Evolutionary conservation across 2,329 filamentous ascomycete species (phyloP).

Genomic region (Macroventuria anomochaeta): DNA sequence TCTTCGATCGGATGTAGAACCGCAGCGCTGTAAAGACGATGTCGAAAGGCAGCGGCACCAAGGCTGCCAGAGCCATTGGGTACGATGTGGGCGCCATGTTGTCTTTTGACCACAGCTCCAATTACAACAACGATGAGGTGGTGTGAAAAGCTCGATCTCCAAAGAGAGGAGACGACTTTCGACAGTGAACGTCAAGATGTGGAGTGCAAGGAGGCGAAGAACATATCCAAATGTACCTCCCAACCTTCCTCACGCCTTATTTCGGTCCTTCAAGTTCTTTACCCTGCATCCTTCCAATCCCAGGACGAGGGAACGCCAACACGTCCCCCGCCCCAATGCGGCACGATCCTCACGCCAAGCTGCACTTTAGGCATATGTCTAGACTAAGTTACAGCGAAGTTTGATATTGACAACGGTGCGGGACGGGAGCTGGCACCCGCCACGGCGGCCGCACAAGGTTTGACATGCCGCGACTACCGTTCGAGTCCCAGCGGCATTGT

Average conservation of each 20-base stretch:
- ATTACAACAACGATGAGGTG: neutral
- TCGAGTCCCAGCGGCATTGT: neutral
- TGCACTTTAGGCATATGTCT: neutral
- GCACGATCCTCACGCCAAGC: slow-evolving; percentile 2
- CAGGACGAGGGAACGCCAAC: slow-evolving; percentile 8
- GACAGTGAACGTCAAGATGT: neutral
- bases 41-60: slow-evolving; percentile 17
- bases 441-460: neutral
- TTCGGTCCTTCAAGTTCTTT: slow-evolving; percentile 5
- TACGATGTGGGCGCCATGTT: slow-evolving; percentile 21
- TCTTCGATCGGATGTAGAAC: slow-evolving; percentile 20
- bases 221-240: neutral
- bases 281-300: slow-evolving; percentile 12
- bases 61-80: slow-evolving; percentile 18
- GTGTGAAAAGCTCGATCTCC: neutral
- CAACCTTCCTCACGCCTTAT: slow-evolving; percentile 3
- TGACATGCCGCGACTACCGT: neutral
- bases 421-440: slow-evolving; percentile 1
- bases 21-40: slow-evolving; percentile 16
- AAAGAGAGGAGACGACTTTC: neutral
- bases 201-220: neutral
- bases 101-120: neutral
- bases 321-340: slow-evolving; percentile 2
- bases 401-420: slow-evolving; percentile 15
- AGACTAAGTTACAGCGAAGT: slow-evolving; percentile 6